Evolutionary conservation across 768 basidiomycete species (phyloP).

Genomic region (Lactifluus subvellereus): DNA sequence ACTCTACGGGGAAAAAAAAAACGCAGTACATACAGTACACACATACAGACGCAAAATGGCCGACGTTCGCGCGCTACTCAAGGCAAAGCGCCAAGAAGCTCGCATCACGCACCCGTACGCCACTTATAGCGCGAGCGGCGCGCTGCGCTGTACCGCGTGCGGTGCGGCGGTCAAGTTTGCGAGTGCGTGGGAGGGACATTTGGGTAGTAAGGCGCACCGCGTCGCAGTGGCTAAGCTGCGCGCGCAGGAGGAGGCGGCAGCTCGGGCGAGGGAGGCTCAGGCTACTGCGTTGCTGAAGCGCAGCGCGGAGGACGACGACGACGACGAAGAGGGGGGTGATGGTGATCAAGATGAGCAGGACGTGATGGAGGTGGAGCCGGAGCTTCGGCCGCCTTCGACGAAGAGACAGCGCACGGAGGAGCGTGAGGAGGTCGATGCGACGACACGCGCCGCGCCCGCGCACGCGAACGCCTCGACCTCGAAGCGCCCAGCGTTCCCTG

Average conservation of each 20-base stretch:
- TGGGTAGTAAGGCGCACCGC: conserved; percentile 76
- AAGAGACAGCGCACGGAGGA: conserved; percentile 33
- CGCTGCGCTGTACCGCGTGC: conserved; percentile 66
- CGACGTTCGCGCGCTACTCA: conserved; percentile 76
- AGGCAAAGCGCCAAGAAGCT: conserved; percentile 74
- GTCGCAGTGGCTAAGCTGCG: conserved; percentile 47
- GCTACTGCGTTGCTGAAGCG: not conserved
- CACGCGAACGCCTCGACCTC: not conserved
- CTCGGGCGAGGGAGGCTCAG: conserved; percentile 21
- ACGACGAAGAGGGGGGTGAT: conserved; percentile 31
- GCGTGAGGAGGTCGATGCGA: conserved; percentile 3
- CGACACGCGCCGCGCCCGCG: too few species aligned
- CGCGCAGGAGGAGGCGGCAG: conserved; percentile 48
- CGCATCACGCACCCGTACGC: conserved; percentile 71
- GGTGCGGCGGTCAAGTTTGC: conserved; percentile 61
- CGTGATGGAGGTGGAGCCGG: conserved; percentile 30
- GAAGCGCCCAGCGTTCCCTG: conserved; percentile 39
- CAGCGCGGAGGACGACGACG: conserved; percentile 29
- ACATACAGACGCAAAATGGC: conserved; percentile 41
- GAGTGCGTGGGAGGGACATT: conserved; percentile 82
- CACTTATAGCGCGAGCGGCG: conserved; percentile 57
- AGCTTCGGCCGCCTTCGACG: conserved; percentile 27
- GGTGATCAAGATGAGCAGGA: conserved; percentile 24
- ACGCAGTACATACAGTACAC: not conserved
- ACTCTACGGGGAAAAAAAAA: not conserved